Conservation (phyloP, 2,329 filamentous ascomycete genomes). For the Ophidiomyces ophidiicola region DNA sequence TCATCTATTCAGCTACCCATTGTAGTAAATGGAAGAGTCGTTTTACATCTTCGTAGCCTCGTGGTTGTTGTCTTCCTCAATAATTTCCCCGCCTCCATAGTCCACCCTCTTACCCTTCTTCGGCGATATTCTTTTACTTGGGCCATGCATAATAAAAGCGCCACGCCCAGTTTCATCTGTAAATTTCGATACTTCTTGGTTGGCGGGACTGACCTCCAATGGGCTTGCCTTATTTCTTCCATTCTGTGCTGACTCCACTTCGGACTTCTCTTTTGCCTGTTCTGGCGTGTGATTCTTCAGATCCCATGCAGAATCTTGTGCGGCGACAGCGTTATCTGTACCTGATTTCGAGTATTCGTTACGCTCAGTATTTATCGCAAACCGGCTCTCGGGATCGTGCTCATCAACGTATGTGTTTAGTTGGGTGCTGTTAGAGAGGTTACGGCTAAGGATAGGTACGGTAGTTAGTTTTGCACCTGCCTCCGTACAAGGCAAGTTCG, state of each 20-base stretch:
- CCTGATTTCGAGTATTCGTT: slow-evolving; percentile 59
- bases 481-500: background rate
- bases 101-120: slow-evolving; percentile 25
- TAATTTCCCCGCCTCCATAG: slow-evolving; percentile 10
- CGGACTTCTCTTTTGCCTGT: slow-evolving; percentile 31
- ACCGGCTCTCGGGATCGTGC: slow-evolving; percentile 35
- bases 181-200: slow-evolving; percentile 44
- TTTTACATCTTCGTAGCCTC: slow-evolving; percentile 3
- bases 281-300: slow-evolving; percentile 56
- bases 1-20: no score
- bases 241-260: slow-evolving; percentile 31
- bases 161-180: slow-evolving; percentile 37
- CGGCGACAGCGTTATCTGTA: slow-evolving; percentile 48
- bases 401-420: slow-evolving; percentile 7
- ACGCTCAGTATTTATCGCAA: slow-evolving; percentile 51
- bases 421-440: slow-evolving; percentile 2
- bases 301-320: slow-evolving; percentile 56
- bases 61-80: slow-evolving; percentile 5
- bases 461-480: slow-evolving; percentile 2
- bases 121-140: slow-evolving; percentile 29
- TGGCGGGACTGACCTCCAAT: slow-evolving; percentile 49
- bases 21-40: no score
- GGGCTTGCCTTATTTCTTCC: slow-evolving; percentile 37
- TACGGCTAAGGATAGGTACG: background rate
- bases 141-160: slow-evolving; percentile 29